Base-by-base conservation (phyloP, 768 basidiomycete genomes). In the Rhizopogon roseolus region DNA sequence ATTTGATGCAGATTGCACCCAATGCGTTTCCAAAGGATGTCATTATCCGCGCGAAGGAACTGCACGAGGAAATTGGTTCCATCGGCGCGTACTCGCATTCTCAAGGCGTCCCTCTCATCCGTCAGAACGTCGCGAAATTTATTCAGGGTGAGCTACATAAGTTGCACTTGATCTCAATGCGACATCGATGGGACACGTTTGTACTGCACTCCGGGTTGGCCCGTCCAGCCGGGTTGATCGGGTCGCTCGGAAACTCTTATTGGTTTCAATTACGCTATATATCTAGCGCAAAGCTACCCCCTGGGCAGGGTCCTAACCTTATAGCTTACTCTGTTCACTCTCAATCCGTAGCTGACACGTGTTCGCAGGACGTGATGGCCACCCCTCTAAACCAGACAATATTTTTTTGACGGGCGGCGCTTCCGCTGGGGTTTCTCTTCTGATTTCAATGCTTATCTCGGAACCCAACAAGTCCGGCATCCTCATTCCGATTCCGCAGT, bases 401-500 rank as follows among this genome's bases (percentile, higher is more conserved):
- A 96, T 99, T 69, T 99, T 93, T 80, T 83, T 99, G 41, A 98
- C 96, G 16, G 88, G 84, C 25, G 97, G 96, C 40, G 96, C 97
- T 17, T 97, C 94, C 19, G 85, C 86, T 11, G 97, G 96, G 50
- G 95, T 99, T n/a, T 86, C 90, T 19, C 82, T 92, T 17, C 73
- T 93, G 22, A 82, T 96, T 60, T 82, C 83, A 63, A 82, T 90
- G 76, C 82, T 94, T 56, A 86, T 93, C 61, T 74, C 83, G 9
- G 70, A 77, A 19, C 83, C 82, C 19, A 57, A 63, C 17, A 77
- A 74, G 27, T 81, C 82, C 45, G 93, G 92, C 6, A 80, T 96
- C 62, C 81, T 96, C 50, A 97, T 98, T 64, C 96, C 96, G 32
- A 98, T 99, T 57, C 96, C 96, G 2, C 96, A 99, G 73, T 98